Evolutionary conservation across 2,329 filamentous ascomycete genomes (phyloP).

Genomic region (Fusarium brevicatenulatum): DNA sequence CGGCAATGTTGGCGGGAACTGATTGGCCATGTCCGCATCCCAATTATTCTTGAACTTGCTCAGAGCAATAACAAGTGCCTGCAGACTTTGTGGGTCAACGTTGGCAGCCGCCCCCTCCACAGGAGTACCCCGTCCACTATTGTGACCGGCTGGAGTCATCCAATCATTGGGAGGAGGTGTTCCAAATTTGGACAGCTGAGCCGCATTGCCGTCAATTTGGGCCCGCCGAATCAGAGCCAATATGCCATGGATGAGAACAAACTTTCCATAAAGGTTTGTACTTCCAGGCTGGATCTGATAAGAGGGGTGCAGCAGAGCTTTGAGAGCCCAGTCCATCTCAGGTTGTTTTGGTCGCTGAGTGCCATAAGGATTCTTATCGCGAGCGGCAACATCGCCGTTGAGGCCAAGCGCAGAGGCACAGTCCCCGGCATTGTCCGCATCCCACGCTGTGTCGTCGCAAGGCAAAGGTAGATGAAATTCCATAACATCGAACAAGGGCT

Average conservation of each 20-base stretch:
- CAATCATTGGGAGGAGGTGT: slow-evolving; percentile 71
- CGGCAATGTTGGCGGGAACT: slow-evolving; percentile 66
- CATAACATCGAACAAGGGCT: slow-evolving; percentile 69
- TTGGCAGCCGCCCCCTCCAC: slow-evolving; percentile 50
- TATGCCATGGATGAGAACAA: slow-evolving; percentile 76
- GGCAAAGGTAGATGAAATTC: slow-evolving; percentile 76
- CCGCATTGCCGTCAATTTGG: slow-evolving; percentile 53
- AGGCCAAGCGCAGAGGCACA: slow-evolving; percentile 75
- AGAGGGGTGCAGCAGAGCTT: slow-evolving; percentile 67
- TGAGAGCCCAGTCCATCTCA: slow-evolving; percentile 69
- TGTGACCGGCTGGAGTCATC: slow-evolving; percentile 56
- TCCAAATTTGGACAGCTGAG: slow-evolving; percentile 53
- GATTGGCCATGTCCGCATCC: slow-evolving; percentile 74
- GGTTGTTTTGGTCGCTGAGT: slow-evolving; percentile 73
- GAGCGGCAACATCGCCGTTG: slow-evolving; percentile 65
- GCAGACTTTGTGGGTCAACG: slow-evolving; percentile 58
- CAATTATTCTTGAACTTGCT: slow-evolving; percentile 78
- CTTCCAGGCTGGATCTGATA: slow-evolving; percentile 70
- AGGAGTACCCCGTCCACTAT: slow-evolving; percentile 59
- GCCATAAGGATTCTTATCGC: slow-evolving; percentile 67
- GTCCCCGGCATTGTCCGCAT: slow-evolving; percentile 66
- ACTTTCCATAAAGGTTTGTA: slow-evolving; percentile 79
- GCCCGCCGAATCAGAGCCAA: slow-evolving; percentile 67
- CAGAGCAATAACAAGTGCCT: slow-evolving; percentile 65
- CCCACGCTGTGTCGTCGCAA: slow-evolving; percentile 78